Evolutionary conservation across 352 stramenopile genomes (phyloP).

Genomic region (Phytophthora colocasiae): DNA sequence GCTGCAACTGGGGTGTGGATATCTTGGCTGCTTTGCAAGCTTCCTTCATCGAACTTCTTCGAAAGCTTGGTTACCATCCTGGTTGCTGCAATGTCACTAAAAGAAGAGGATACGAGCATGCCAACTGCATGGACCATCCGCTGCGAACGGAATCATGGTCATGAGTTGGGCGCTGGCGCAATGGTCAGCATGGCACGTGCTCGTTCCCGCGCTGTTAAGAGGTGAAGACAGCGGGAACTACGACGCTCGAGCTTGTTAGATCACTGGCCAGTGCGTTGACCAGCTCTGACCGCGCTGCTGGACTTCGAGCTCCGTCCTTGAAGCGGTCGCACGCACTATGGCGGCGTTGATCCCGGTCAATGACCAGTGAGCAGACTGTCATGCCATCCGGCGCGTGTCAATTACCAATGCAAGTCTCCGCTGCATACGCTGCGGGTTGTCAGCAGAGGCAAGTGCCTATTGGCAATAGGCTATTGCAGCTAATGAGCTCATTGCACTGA

Average conservation of each 20-base stretch:
- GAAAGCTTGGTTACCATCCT: too few species aligned
- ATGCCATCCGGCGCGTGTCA: slow-evolving; percentile 6
- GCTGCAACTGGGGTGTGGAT: too few species aligned
- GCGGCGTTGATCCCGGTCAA: slow-evolving; percentile 9
- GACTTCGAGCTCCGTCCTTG: slow-evolving; percentile 13
- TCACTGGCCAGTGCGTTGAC: slow-evolving; percentile 16
- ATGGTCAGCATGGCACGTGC: neutral
- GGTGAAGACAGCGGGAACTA: neutral
- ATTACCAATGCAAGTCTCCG: slow-evolving; percentile 14
- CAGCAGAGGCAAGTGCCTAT: neutral
- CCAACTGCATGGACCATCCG: too few species aligned
- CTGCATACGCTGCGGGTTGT: neutral
- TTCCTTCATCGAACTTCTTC: too few species aligned
- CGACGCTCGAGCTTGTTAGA: slow-evolving; percentile 5
- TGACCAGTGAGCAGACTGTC: neutral
- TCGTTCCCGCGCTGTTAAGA: neutral
- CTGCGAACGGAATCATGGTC: too few species aligned
- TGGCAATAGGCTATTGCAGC: neutral
- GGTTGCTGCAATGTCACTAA: too few species aligned
- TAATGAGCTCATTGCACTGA: neutral
- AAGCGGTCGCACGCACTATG: slow-evolving; percentile 10
- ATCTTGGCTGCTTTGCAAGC: too few species aligned
- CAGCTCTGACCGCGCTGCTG: neutral
- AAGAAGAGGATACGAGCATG: too few species aligned
- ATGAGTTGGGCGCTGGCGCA: neutral